A percentile compares a stretch with the other conserved stretches of the same genome.
Conservation (phyloP, 2,329 filamentous ascomycete genomes). For the Alternaria brassicicola region DNA sequence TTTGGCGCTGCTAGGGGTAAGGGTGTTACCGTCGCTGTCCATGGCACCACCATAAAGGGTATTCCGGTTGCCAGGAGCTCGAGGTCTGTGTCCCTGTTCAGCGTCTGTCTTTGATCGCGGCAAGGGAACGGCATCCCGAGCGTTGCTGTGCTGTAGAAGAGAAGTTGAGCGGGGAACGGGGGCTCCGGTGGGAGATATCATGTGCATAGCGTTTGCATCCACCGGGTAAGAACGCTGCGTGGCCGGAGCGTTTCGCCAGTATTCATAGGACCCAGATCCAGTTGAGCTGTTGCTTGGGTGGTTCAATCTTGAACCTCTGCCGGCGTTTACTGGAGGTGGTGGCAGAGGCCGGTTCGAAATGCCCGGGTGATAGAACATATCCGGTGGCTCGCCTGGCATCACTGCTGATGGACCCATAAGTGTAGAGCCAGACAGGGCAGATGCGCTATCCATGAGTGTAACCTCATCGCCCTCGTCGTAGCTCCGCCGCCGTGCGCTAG, state of each 20-base stretch:
- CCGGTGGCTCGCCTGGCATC: slow-evolving; percentile 69
- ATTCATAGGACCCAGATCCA: slow-evolving; percentile 54
- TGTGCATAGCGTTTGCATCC: slow-evolving; percentile 39
- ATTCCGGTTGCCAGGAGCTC: slow-evolving; percentile 49
- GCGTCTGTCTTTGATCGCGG: slow-evolving; percentile 93
- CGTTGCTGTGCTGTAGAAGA: slow-evolving; percentile 78
- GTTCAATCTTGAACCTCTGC: slow-evolving; percentile 52
- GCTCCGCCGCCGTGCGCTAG: slow-evolving; percentile 73
- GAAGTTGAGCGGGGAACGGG: slow-evolving; percentile 59
- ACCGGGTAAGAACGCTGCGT: slow-evolving; percentile 41
- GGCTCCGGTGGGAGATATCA: slow-evolving; percentile 41
- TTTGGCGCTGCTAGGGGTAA: slow-evolving; percentile 55
- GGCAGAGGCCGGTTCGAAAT: slow-evolving; percentile 67
- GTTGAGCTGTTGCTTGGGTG: slow-evolving; percentile 42
- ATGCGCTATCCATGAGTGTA: slow-evolving; percentile 49
- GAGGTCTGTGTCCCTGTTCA: slow-evolving; percentile 60
- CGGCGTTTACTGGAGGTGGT: slow-evolving; percentile 66
- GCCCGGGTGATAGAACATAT: slow-evolving; percentile 93
- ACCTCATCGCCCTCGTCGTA: slow-evolving; percentile 92
- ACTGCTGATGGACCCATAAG: slow-evolving; percentile 37
- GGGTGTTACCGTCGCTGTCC: slow-evolving; percentile 60
- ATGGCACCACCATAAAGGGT: slow-evolving; percentile 43
- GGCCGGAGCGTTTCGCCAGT: slow-evolving; percentile 45
- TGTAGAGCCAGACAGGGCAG: slow-evolving; percentile 33
- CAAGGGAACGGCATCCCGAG: slow-evolving; percentile 79